phyloP scores from a whole-genome alignment of 2,329 filamentous ascomycete species.

The Pyricularia grisea region DNA sequence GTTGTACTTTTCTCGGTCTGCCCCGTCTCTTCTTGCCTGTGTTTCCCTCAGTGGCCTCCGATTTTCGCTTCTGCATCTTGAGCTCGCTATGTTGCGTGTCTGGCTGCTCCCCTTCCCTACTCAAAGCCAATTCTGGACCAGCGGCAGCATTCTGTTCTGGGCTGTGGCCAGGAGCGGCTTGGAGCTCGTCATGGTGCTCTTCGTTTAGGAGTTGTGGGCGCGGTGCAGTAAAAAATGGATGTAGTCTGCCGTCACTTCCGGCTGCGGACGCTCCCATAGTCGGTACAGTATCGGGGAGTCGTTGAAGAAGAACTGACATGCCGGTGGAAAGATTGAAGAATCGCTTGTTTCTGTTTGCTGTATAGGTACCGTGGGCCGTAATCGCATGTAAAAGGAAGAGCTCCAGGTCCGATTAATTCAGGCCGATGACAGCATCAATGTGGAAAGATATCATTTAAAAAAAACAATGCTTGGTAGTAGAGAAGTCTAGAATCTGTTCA shows the following conservation, averaged over 20 bases:
- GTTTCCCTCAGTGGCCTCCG: constrained; percentile 8
- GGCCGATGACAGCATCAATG: background rate
- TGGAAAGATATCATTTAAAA: background rate
- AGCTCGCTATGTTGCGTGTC: background rate
- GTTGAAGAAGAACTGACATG: constrained; percentile 3
- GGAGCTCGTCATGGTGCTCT: background rate
- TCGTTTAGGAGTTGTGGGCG: constrained; percentile 11
- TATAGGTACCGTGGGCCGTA: background rate
- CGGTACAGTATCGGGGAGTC: background rate
- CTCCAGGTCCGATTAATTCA: background rate
- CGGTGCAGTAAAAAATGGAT: constrained; percentile 41
- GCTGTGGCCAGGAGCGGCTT: background rate
- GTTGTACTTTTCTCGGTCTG: constrained; percentile 17
- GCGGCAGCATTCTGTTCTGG: background rate
- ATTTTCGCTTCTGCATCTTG: constrained; percentile 3
- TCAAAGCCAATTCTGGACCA: background rate
- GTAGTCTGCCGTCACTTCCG: constrained; percentile 31
- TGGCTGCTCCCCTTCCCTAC: background rate
- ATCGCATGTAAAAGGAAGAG: background rate
- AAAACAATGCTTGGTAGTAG: background rate
- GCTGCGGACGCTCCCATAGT: background rate
- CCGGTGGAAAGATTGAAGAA: background rate
- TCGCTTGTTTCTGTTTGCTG: constrained; percentile 1
- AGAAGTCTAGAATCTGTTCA: background rate
- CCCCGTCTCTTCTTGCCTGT: constrained; percentile 12